Conservation (phyloP, 805 yeast genomes). For the Wickerhamomyces ciferrii region DNA sequence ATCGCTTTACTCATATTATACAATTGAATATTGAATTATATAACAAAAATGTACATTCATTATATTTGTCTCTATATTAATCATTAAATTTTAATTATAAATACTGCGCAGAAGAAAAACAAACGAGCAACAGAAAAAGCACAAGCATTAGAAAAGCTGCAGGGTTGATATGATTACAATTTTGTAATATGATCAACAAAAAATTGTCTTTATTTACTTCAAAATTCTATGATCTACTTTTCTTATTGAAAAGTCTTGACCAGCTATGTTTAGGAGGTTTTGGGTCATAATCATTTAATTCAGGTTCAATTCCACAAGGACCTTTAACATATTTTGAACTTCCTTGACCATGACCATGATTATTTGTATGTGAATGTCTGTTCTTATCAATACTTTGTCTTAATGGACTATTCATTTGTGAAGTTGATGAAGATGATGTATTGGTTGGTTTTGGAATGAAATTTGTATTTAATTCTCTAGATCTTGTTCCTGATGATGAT, state of each 20-base stretch:
- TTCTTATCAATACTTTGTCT: background rate
- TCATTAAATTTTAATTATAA: too few species aligned
- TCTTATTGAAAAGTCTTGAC: slow-evolving; percentile 5
- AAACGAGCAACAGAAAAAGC: too few species aligned
- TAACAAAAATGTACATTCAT: too few species aligned
- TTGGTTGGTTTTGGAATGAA: background rate
- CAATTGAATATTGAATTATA: too few species aligned
- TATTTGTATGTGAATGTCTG: slow-evolving; percentile 1
- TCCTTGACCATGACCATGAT: background rate
- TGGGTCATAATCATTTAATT: slow-evolving; percentile 8
- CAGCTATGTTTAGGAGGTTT: slow-evolving; percentile 8
- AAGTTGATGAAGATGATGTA: background rate
- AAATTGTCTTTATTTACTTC: background rate
- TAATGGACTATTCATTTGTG: background rate
- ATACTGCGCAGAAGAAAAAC: too few species aligned
- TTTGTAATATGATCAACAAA: too few species aligned
- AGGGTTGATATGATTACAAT: too few species aligned
- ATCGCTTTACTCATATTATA: too few species aligned
- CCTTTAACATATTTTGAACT: slow-evolving; percentile 6
- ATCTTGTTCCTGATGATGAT: background rate
- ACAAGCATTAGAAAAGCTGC: too few species aligned
- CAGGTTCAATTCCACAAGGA: slow-evolving; percentile 14
- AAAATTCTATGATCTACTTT: too few species aligned
- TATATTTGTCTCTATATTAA: too few species aligned
- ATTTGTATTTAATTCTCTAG: background rate